Conservation (phyloP, 805 yeast genomes). For the Candida ulmi region DNA sequence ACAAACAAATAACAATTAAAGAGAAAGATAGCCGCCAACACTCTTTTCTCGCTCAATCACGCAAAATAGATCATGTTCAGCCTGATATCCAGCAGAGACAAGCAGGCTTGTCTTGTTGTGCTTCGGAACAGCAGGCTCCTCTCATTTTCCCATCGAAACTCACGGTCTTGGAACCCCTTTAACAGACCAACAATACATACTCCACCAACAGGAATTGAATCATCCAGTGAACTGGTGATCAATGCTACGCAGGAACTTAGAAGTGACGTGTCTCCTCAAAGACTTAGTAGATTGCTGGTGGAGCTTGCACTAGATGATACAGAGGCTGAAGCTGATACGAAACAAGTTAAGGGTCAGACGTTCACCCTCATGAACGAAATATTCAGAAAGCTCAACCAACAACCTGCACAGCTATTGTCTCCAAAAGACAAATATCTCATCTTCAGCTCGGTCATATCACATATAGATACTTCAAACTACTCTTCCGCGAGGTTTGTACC, state of each 20-base stretch:
- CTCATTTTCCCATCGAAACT: background rate
- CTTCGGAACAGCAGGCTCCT: no score
- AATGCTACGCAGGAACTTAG: conserved; percentile 9
- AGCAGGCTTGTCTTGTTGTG: no score
- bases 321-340: no score
- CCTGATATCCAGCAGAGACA: no score
- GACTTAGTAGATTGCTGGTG: conserved; percentile 3
- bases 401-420: no score
- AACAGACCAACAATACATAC: conserved; percentile 1
- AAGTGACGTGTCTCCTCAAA: background rate
- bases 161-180: conserved; percentile 10
- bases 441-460: no score
- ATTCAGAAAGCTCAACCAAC: conserved; percentile 10
- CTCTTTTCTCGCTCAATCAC: no score
- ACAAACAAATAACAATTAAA: no score
- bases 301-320: background rate
- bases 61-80: no score
- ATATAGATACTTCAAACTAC: conserved; percentile 6
- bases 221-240: conserved; percentile 4
- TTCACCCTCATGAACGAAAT: conserved; percentile 11
- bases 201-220: background rate
- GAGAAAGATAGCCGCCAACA: no score
- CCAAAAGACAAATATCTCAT: no score
- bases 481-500: conserved; percentile 20
- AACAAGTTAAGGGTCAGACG: no score